phyloP scores from a whole-genome alignment of 2,329 filamentous ascomycete genomes.

The Biscogniauxia marginata region DNA sequence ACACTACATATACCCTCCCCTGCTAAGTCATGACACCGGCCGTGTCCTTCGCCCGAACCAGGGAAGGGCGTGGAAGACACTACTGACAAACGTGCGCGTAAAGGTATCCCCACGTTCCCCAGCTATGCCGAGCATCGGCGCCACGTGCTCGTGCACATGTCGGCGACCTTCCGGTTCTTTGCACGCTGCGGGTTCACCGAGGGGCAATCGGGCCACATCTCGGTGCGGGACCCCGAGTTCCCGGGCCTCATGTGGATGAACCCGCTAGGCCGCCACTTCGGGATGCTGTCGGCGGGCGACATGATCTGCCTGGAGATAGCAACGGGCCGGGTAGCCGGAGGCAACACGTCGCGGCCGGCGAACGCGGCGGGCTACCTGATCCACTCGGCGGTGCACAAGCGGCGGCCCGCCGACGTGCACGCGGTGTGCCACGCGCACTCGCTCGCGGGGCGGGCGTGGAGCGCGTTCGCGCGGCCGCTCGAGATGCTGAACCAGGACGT shows the following conservation, averaged over 20 bases:
- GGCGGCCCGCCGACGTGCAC: constrained; percentile 57
- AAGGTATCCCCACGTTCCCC: constrained; percentile 45
- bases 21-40: not conserved
- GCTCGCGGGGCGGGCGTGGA: constrained; percentile 66
- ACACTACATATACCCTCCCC: too few relatives aligned
- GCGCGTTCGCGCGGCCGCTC: constrained; percentile 59
- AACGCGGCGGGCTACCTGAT: constrained; percentile 71
- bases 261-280: constrained; percentile 65
- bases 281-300: constrained; percentile 60
- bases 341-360: constrained; percentile 56
- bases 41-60: not conserved
- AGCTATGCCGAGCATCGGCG: constrained; percentile 48
- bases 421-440: constrained; percentile 70
- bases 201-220: constrained; percentile 57
- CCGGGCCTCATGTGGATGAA: constrained; percentile 59
- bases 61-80: too few relatives aligned
- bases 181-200: constrained; percentile 64
- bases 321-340: constrained; percentile 60
- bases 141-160: constrained; percentile 66
- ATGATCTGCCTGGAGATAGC: constrained; percentile 63
- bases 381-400: constrained; percentile 66
- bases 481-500: constrained; percentile 72
- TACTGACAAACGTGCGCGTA: too few relatives aligned
- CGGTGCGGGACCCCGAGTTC: constrained; percentile 30
- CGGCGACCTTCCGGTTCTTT: constrained; percentile 67